Conservation (phyloP, 495 filamentous ascomycete species). For the Xylaria curta region DNA sequence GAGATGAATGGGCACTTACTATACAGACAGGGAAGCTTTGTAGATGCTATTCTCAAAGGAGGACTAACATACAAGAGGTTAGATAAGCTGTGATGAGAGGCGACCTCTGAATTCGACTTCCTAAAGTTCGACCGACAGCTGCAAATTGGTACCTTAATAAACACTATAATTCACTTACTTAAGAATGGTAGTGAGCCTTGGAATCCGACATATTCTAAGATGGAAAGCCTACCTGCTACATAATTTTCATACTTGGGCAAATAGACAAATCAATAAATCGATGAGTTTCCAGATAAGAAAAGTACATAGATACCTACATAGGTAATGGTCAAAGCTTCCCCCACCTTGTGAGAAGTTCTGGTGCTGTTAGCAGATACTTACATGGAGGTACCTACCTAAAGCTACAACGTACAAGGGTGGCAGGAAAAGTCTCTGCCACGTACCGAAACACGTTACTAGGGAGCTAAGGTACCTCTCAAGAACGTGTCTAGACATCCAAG, state of each 20-base stretch:
- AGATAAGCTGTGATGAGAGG: not conserved
- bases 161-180: not conserved
- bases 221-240: not conserved
- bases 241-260: too few species aligned
- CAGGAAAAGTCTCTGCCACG: not conserved
- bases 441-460: not conserved
- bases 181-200: not conserved
- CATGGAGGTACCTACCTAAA: not conserved
- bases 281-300: not conserved
- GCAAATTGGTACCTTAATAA: not conserved
- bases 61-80: not conserved
- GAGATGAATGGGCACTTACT: not conserved
- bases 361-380: too few species aligned
- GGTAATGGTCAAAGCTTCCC: constrained; percentile 9
- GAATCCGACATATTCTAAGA: not conserved
- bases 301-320: not conserved
- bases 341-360: not conserved
- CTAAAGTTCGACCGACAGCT: not conserved
- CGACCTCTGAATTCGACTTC: not conserved
- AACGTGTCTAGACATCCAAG: not conserved
- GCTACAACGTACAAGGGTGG: constrained; percentile 1
- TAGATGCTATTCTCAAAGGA: not conserved
- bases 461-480: not conserved
- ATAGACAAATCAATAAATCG: not conserved
- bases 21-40: not conserved